A percentile compares a stretch with the other conserved stretches of the same genome.
These are phyloP conservation scores for Imleria badia DNA, from an alignment of 768 basidiomycete species.

Conservation along the genomic window DNA sequence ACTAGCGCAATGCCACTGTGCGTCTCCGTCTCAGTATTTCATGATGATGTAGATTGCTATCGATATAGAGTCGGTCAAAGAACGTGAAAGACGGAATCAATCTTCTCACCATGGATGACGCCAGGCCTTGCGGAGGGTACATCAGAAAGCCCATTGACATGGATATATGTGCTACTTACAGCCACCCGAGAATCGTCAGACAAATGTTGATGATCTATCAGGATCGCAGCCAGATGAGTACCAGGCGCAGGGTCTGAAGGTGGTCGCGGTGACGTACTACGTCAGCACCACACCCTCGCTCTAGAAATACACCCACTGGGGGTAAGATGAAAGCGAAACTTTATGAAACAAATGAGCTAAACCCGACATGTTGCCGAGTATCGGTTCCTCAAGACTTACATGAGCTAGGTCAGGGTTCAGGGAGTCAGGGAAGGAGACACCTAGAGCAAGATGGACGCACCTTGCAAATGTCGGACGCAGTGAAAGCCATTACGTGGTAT, in stretches of 20 bases:
- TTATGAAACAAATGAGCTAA: constrained; percentile 14
- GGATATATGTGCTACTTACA: constrained; percentile 46
- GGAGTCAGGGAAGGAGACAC: background rate
- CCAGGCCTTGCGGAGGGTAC: constrained; percentile 53
- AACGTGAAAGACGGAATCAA: background rate
- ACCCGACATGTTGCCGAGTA: background rate
- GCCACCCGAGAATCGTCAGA: constrained; percentile 74
- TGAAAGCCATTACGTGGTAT: constrained; percentile 58
- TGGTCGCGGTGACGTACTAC: constrained; percentile 46
- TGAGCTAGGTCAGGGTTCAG: constrained; percentile 37
- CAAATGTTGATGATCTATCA: constrained; percentile 67
- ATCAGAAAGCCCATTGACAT: constrained; percentile 4
- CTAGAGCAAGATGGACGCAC: constrained; percentile 34
- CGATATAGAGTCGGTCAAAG: constrained; percentile 13
- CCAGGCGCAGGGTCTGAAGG: background rate
- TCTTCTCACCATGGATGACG: constrained; percentile 60
- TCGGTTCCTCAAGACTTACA: constrained; percentile 31
- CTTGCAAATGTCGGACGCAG: constrained; percentile 76
- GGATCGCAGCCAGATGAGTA: constrained; percentile 10
- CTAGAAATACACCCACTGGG: constrained; percentile 85
- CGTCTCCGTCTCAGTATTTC: constrained; percentile 50
- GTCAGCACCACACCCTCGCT: constrained; percentile 80
- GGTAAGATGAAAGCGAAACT: constrained; percentile 74
- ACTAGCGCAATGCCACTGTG: background rate
- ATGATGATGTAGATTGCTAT: constrained; percentile 79